Evolutionary conservation across 2,329 filamentous ascomycete species (phyloP), one percentile per base, ranked within the genome.

Genomic region (Stromatinia cepivora): DNA sequence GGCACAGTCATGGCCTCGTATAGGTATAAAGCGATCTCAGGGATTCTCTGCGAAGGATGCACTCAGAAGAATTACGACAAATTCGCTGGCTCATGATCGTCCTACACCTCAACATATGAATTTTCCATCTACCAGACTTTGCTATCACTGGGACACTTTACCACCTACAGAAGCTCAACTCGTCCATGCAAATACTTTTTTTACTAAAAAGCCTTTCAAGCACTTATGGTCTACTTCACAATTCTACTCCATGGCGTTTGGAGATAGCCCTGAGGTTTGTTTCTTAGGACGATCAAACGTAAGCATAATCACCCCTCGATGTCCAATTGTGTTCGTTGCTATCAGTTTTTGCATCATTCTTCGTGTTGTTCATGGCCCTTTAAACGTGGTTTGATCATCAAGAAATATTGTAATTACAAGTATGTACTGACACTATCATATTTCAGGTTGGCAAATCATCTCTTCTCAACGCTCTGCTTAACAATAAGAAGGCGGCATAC

Each of bases 201-300:
- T 86, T 74, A 74, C 78, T 1, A 76, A 77, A 54, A 80, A 84
- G 62, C 81, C 81, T 0, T 86, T 84, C 8, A 77, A 79, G n/a
- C 84, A 88, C 72, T 81, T 90, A 69, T 90, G 86, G 82, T 87
- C 85, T 4, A 83, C 85, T 9, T 81, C 83, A 22, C 83, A 85
- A 70, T 92, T 92, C 79, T 86, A 85, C 73, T 80, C 81, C 4
- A 85, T 90, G 70, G 85, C 87, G 10, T 80, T 81, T 68, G 82
- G 82, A 11, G 74, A 78, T 52, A 76, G 76, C 34, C 75, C 79
- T 17, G 77, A 81, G 71, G 77, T 81, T 20, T 79, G 78, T 53
- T 90, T 92, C 76, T 82, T 92, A 5, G 90, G 90, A 25, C 84
- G 90, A 59, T 88, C 86, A 52, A 92, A 92, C 75, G 89, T 64